Evolutionary conservation across 108 stramenopile species (phyloP).

Genomic region (Conticribra weissflogii): DNA sequence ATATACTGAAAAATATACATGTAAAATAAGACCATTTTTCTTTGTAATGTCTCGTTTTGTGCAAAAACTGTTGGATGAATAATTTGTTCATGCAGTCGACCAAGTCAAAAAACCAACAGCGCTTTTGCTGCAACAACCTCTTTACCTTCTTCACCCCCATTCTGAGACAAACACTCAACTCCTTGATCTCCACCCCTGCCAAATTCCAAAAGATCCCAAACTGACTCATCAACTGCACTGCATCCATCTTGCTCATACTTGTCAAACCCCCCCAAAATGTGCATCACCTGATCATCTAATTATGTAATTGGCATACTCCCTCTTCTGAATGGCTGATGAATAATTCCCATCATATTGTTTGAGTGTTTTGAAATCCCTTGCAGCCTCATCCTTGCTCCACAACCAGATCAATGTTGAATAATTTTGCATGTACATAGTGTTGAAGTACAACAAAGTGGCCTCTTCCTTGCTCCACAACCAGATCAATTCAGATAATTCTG

Average conservation of each 20-base stretch:
- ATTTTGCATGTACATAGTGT: conserved; percentile 65
- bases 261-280: conserved; percentile 64
- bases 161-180: conserved; percentile 78
- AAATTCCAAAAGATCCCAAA: conserved; percentile 69
- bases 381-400: conserved; percentile 89
- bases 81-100: too few species aligned
- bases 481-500: too few species aligned
- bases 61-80: too few species aligned
- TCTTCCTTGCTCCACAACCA: too few species aligned
- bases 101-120: too few species aligned
- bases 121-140: conserved; percentile 69
- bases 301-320: conserved; percentile 57
- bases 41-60: too few species aligned
- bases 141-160: conserved; percentile 83
- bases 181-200: conserved; percentile 65
- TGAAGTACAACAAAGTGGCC: too few species aligned
- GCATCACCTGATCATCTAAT: conserved; percentile 67
- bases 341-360: conserved; percentile 93
- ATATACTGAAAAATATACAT: too few species aligned
- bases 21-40: too few species aligned
- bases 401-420: conserved; percentile 83
- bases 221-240: conserved; percentile 59
- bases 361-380: conserved; percentile 93
- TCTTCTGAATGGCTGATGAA: conserved; percentile 73
- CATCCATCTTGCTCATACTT: conserved; percentile 85